Conservation (phyloP, 805 yeast species). For the Candida koratica region DNA sequence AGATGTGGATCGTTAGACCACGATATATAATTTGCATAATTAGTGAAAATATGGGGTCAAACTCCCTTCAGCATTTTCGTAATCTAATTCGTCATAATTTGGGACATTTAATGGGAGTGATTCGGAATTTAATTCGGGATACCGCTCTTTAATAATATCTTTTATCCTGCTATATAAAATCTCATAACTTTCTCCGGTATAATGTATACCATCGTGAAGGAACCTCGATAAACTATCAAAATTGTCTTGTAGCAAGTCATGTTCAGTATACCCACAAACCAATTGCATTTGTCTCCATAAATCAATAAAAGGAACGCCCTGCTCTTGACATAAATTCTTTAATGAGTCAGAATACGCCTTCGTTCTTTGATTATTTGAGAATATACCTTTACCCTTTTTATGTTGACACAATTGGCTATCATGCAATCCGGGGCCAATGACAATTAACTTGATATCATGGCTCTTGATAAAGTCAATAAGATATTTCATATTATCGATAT, state of each 20-base stretch:
- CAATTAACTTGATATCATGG: conserved; percentile 47
- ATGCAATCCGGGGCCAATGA: conserved; percentile 62
- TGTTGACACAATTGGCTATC: conserved; percentile 28
- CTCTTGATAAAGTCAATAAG: conserved; percentile 40
- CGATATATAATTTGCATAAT: too few relatives aligned
- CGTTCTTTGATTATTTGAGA: conserved; percentile 40
- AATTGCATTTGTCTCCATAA: conserved; percentile 43
- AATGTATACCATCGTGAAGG: conserved; percentile 58
- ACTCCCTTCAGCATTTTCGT: conserved; percentile 5
- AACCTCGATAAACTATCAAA: conserved; percentile 13
- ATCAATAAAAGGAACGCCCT: conserved; percentile 57
- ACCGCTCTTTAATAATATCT: conserved; percentile 32
- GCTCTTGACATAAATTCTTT: conserved; percentile 39
- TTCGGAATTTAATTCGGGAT: conserved; percentile 16
- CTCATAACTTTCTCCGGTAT: conserved; percentile 49
- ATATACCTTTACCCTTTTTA: conserved; percentile 21
- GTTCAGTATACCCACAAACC: conserved; percentile 31
- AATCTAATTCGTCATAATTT: conserved; percentile 6
- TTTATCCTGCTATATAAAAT: conserved; percentile 45
- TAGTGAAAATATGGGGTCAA: background rate
- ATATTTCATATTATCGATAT: conserved; percentile 41
- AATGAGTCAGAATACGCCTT: conserved; percentile 51
- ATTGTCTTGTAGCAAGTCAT: conserved; percentile 39
- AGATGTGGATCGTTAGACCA: too few relatives aligned
- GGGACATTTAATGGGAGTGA: conserved; percentile 6